Percentiles rank a stretch among this genome's conserved stretches.
Evolutionary conservation across 2,329 filamentous ascomycete genomes (phyloP).

Genomic region (Esteya vermicola): DNA sequence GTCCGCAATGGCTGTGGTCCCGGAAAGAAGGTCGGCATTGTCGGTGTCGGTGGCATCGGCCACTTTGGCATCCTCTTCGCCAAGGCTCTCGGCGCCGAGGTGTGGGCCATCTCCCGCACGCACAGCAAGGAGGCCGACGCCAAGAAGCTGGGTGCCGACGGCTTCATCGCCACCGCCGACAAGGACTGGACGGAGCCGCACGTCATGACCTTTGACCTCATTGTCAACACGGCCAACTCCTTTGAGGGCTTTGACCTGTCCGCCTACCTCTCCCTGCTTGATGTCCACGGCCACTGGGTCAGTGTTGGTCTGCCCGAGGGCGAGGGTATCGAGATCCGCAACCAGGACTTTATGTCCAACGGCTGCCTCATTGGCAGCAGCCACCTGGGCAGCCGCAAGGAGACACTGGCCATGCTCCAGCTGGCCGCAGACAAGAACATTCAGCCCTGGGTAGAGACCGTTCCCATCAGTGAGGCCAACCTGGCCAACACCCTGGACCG

Average conservation of each 20-base stretch:
- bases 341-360: constrained; percentile 62
- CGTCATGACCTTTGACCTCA: constrained; percentile 56
- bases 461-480: constrained; percentile 59
- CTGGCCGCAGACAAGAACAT: constrained; percentile 56
- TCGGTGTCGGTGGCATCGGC: constrained; percentile 59
- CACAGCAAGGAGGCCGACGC: constrained; percentile 47
- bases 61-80: constrained; percentile 59
- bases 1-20: constrained; percentile 61
- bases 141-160: constrained; percentile 43
- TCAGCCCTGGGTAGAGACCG: constrained; percentile 56
- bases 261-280: constrained; percentile 64
- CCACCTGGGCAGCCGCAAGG: constrained; percentile 55
- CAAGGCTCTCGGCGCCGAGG: constrained; percentile 50
- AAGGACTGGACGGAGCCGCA: constrained; percentile 42
- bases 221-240: constrained; percentile 60
- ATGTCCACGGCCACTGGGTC: constrained; percentile 70
- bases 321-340: constrained; percentile 54
- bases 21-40: constrained; percentile 65
- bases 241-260: constrained; percentile 53
- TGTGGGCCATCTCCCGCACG: constrained; percentile 46
- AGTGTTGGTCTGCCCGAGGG: constrained; percentile 70
- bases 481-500: constrained; percentile 55
- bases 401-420: constrained; percentile 59
- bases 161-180: constrained; percentile 43
- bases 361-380: constrained; percentile 59